These are phyloP conservation scores for Zanthoxylum bungeanum DNA, from an alignment of 345 rosid species.

Conservation along the genomic window DNA sequence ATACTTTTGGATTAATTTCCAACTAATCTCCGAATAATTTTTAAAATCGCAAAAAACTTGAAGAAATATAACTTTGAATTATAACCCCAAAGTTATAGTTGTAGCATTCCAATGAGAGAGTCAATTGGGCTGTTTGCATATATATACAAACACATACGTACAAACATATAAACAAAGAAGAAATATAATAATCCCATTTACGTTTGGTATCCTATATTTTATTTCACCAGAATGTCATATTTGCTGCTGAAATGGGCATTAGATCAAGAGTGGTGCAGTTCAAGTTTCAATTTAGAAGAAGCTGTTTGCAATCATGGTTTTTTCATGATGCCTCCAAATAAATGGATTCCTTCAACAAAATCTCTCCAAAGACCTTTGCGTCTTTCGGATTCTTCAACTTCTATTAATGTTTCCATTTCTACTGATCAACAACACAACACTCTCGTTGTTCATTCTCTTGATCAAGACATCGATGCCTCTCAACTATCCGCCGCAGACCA, in stretches of 20 bases:
- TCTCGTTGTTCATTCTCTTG: constrained; percentile 20
- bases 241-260: neutral
- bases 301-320: constrained; percentile 55
- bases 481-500: constrained; percentile 18
- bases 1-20: too few relatives aligned
- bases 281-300: constrained; percentile 35
- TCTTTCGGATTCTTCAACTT: constrained; percentile 13
- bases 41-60: too few relatives aligned
- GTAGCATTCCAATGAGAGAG: too few relatives aligned
- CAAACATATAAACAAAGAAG: too few relatives aligned
- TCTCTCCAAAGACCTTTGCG: constrained; percentile 38
- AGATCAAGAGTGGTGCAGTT: neutral
- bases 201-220: too few relatives aligned
- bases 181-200: too few relatives aligned
- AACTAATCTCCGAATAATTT: too few relatives aligned
- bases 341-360: constrained; percentile 31
- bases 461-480: neutral
- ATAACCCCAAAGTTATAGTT: too few relatives aligned
- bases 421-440: constrained; percentile 1
- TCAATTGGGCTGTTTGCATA: too few relatives aligned
- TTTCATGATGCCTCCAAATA: constrained; percentile 57
- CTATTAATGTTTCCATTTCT: constrained; percentile 33
- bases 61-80: too few relatives aligned
- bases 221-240: neutral
- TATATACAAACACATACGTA: too few relatives aligned